Conservation (phyloP, 805 yeast genomes). For the Starmera amethionina region DNA sequence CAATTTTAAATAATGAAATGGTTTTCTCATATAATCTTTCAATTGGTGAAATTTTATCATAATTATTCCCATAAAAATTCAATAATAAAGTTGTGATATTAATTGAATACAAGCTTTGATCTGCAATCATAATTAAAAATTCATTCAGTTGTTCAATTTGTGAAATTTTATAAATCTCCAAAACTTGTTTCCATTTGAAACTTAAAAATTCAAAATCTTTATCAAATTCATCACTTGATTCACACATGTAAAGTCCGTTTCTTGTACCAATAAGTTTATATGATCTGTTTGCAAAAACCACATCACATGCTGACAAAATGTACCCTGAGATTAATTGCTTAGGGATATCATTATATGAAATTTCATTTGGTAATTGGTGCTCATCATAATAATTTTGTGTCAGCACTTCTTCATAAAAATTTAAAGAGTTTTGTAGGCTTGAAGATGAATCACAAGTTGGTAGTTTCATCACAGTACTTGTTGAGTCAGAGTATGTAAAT, state of each 20-base stretch:
- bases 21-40: constrained; percentile 40
- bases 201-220: constrained; percentile 1
- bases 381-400: constrained; percentile 15
- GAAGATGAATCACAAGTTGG: constrained; percentile 45
- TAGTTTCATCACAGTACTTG: constrained; percentile 44
- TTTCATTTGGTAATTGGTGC: constrained; percentile 1
- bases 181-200: constrained; percentile 44
- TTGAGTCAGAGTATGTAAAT: constrained; percentile 47
- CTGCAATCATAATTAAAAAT: constrained; percentile 48
- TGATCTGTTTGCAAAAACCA: constrained; percentile 33
- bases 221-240: constrained; percentile 11
- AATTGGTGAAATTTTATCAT: constrained; percentile 32
- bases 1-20: constrained; percentile 56
- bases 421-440: constrained; percentile 35
- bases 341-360: no score
- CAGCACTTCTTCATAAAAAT: constrained; percentile 19
- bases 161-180: constrained; percentile 40
- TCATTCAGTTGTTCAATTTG: constrained; percentile 54
- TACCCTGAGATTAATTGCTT: constrained; percentile 1
- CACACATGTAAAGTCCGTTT: constrained; percentile 49
- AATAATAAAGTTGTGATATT: constrained; percentile 52
- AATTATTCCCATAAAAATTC: constrained; percentile 38
- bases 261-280: constrained; percentile 51
- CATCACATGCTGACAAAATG: constrained; percentile 34
- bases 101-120: constrained; percentile 49